Evolutionary conservation across 768 basidiomycete genomes (phyloP), one percentile per base, ranked within the genome.

Genomic region (Tephrocybe sp.): DNA sequence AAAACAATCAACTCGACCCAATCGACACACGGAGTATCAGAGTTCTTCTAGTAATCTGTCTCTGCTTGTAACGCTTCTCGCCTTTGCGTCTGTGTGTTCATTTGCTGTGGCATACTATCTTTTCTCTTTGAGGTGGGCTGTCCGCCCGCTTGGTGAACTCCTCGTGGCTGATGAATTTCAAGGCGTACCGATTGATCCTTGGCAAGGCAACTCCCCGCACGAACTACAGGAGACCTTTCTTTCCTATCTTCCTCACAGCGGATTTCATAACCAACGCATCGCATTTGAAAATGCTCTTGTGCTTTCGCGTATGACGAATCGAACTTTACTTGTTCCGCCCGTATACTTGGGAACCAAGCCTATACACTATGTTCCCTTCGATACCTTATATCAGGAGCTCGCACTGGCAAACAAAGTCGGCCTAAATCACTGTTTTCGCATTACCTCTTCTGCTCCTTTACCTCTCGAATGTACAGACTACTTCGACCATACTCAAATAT

Each of bases 211-310:
- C 32, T 33, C 33, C 48, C 44, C 40, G n/a, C 45, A 48, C 47
- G 64, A 69, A 49, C 55, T 57, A 2, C 50, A 65, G 11, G 73
- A 74, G 54, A 71, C 64, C 46, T 93, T 78, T 65, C 67, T 93
- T 17, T 75, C 88, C 17, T 93, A 90, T 65, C 73, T 93, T 17
- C 90, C 90, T 11, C 90, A 93, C 64, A 89, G 87, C 55, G 88
- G 89, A 3, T 86, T 89, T 57, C 88, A 93, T 67, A 93, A 90
- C 65, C 89, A 93, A 68, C 84, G 90, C 28, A 90, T 93, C 57
- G 85, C 88, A 15, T 78, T 93, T 54, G 88, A 93, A 69, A 93
- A 93, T 60, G 91, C 88, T 2, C 76, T 92, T 17, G 73, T 85
- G n/a, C 77, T 93, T 45, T 76, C 90, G 1, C 73, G 68, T 53